These are phyloP conservation scores for Clavispora vitiphila DNA, from an alignment of 805 yeast genomes.

Conservation along the genomic window DNA sequence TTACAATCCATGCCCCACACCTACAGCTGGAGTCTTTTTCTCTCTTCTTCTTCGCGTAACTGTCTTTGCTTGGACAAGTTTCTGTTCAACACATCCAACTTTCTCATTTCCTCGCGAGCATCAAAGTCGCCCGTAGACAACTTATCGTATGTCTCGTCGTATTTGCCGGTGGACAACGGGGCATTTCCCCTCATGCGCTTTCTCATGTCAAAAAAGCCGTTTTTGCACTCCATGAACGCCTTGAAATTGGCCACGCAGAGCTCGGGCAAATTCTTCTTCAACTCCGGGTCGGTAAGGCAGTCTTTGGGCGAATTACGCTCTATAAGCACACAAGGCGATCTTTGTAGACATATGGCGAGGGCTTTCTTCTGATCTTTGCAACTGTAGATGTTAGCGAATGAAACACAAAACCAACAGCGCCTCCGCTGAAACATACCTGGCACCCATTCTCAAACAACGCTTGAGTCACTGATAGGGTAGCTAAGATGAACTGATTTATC, in stretches of 20 bases:
- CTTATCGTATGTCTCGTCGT: constrained; percentile 80
- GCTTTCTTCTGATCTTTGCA: constrained; percentile 93
- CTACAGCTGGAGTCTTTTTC: constrained; percentile 6
- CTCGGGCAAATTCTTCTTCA: constrained; percentile 76
- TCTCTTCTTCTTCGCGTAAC: constrained; percentile 29
- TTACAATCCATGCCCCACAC: background rate
- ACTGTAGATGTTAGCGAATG: constrained; percentile 36
- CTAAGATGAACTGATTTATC: background rate
- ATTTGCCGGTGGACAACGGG: constrained; percentile 86
- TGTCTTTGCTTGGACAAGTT: constrained; percentile 32
- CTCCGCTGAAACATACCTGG: constrained; percentile 3
- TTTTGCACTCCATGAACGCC: constrained; percentile 84
- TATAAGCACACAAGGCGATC: constrained; percentile 93
- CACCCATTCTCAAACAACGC: constrained; percentile 2
- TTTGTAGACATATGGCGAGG: constrained; percentile 91
- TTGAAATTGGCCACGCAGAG: constrained; percentile 79
- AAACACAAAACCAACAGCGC: background rate
- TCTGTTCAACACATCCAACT: constrained; percentile 59
- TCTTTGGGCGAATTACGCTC: constrained; percentile 87
- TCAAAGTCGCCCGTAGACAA: constrained; percentile 78
- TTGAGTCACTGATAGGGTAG: background rate
- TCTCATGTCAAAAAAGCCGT: constrained; percentile 87
- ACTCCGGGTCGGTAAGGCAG: constrained; percentile 76
- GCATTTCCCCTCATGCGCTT: constrained; percentile 93
- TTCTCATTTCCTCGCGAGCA: constrained; percentile 73